Percentiles rank a stretch among this genome's conserved stretches.
Evolutionary conservation across 805 yeast genomes (phyloP).

Genomic region (Cyberlindnera mississippiensis): DNA sequence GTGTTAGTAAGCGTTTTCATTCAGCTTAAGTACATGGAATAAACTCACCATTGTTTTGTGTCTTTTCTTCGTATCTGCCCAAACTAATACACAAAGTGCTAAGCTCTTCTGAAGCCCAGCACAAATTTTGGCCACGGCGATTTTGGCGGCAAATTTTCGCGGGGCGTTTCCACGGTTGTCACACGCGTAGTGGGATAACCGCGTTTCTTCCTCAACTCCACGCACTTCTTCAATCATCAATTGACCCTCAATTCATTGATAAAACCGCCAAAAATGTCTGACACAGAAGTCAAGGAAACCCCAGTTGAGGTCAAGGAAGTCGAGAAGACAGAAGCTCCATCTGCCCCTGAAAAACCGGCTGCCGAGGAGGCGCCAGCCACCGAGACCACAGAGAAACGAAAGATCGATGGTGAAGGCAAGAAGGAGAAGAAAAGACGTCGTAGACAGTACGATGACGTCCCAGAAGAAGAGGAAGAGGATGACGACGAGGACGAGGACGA

Average conservation of each 20-base stretch:
- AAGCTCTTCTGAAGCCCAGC: not conserved
- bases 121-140: not conserved
- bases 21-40: not conserved
- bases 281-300: slow-evolving; percentile 16
- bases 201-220: not conserved
- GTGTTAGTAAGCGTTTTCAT: slow-evolving; percentile 3
- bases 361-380: slow-evolving; percentile 5
- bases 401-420: slow-evolving; percentile 27
- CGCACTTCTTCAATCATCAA: not conserved
- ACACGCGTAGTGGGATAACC: not conserved
- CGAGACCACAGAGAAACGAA: slow-evolving; percentile 19
- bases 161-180: not conserved
- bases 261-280: slow-evolving; percentile 24
- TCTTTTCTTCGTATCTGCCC: not conserved
- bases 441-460: slow-evolving; percentile 57
- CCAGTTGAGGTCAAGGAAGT: slow-evolving; percentile 1
- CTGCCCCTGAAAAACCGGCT: slow-evolving; percentile 8
- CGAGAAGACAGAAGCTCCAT: not conserved
- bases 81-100: not conserved
- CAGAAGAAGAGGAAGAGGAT: slow-evolving; percentile 48
- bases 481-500: slow-evolving; percentile 46
- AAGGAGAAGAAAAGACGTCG: slow-evolving; percentile 54
- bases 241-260: not conserved
- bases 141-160: slow-evolving; percentile 1
- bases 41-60: slow-evolving; percentile 1